Conservation (phyloP, 176 grass and related monocot species). For the Chloris gayana region DNA sequence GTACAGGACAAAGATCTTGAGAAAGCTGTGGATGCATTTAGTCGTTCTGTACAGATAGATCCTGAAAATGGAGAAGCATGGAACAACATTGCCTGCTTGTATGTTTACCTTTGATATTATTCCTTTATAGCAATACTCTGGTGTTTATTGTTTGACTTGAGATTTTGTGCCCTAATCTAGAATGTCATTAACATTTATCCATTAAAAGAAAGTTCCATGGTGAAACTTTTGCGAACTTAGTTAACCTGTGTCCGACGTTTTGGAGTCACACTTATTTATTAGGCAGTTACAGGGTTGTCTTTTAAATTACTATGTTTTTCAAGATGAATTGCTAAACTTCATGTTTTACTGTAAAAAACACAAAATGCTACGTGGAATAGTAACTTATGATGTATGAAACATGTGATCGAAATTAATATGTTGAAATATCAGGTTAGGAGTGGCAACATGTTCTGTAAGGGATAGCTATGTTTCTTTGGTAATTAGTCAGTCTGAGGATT, state of each 20-base stretch:
- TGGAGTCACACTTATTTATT: not conserved
- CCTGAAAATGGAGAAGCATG: slow-evolving; percentile 99
- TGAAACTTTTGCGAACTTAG: slow-evolving; percentile 14
- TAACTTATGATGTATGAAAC: slow-evolving; percentile 24
- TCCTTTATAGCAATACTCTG: slow-evolving; percentile 17
- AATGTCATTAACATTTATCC: not conserved
- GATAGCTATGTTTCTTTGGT: slow-evolving; percentile 6
- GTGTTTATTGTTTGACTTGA: slow-evolving; percentile 24
- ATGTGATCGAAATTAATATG: not conserved
- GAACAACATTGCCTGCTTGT: slow-evolving; percentile 97
- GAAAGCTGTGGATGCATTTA: slow-evolving; percentile 95
- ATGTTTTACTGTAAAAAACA: not conserved
- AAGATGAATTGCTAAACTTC: not conserved
- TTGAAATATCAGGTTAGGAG: slow-evolving; percentile 26
- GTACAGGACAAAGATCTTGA: slow-evolving; percentile 83
- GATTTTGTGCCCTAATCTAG: slow-evolving; percentile 13
- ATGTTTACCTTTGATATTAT: slow-evolving; percentile 31
- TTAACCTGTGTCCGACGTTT: not conserved
- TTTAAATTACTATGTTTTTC: not conserved
- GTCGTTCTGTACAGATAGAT: slow-evolving; percentile 91
- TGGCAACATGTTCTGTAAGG: not conserved
- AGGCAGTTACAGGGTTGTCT: not conserved
- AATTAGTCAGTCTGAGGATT: not conserved
- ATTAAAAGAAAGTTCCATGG: slow-evolving; percentile 6
- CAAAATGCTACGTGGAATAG: not conserved